These are phyloP conservation scores for Yarrowia sp. DNA, from an alignment of 805 yeast species.

Conservation along the genomic window DNA sequence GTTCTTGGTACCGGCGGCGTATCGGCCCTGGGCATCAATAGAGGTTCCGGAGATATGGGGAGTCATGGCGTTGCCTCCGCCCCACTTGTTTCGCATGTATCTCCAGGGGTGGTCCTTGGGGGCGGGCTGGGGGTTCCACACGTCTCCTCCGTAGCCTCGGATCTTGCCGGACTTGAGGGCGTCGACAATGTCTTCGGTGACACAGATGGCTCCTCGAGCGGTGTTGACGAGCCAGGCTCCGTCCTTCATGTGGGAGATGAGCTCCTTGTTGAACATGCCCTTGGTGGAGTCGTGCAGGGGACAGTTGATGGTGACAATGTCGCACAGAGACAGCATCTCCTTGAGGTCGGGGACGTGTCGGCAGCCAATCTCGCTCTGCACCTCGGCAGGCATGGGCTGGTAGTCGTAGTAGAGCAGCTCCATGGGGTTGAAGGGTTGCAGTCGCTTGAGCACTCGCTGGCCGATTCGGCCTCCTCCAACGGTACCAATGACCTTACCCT, in stretches of 20 bases:
- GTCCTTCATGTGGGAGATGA: slow-evolving; percentile 42
- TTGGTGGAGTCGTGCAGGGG: slow-evolving; percentile 23
- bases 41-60: slow-evolving; percentile 80
- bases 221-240: slow-evolving; percentile 56
- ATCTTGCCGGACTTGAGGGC: slow-evolving; percentile 52
- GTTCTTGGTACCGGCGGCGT: slow-evolving; percentile 63
- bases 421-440: slow-evolving; percentile 48
- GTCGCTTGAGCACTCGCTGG: slow-evolving; percentile 51
- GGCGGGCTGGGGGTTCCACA: slow-evolving; percentile 40
- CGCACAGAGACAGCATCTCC: slow-evolving; percentile 9
- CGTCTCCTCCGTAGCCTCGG: slow-evolving; percentile 54
- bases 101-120: slow-evolving; percentile 78
- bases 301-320: slow-evolving; percentile 17
- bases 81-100: slow-evolving; percentile 57
- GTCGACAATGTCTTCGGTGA: slow-evolving; percentile 49
- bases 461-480: slow-evolving; percentile 67
- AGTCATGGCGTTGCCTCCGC: slow-evolving; percentile 81
- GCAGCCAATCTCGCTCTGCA: slow-evolving; percentile 48
- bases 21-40: slow-evolving; percentile 73
- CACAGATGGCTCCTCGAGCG: slow-evolving; percentile 61
- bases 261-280: slow-evolving; percentile 22
- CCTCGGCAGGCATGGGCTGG: slow-evolving; percentile 39
- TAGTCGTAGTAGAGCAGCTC: slow-evolving; percentile 55
- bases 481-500: slow-evolving; percentile 52
- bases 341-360: slow-evolving; percentile 42